Conservation (phyloP, 2,329 filamentous ascomycete species). For the Aspergillus fructus region DNA sequence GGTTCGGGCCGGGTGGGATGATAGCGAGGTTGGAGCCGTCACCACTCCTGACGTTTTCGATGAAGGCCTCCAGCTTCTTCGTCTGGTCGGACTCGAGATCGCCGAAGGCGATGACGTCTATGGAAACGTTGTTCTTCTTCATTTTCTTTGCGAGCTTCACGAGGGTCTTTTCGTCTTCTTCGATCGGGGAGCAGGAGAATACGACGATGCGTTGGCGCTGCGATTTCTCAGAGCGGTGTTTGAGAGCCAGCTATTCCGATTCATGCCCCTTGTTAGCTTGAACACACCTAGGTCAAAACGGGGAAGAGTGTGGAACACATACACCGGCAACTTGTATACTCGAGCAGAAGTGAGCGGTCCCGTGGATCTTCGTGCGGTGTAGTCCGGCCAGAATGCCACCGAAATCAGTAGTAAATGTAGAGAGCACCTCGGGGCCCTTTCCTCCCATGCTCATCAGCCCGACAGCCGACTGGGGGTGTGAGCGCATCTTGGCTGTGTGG, state of each 20-base stretch:
- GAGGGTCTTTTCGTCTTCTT: conserved; percentile 84
- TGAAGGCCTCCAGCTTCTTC: conserved; percentile 88
- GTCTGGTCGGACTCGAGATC: conserved; percentile 87
- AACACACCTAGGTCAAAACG: background rate
- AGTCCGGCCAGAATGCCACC: conserved; percentile 92
- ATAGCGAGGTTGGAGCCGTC: conserved; percentile 90
- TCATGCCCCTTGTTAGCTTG: conserved; percentile 11
- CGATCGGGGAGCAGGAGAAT: conserved; percentile 90
- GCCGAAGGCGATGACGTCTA: conserved; percentile 94
- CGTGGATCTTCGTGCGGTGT: conserved; percentile 91
- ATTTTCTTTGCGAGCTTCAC: conserved; percentile 92
- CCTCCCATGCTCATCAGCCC: conserved; percentile 99
- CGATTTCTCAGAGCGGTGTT: conserved; percentile 96
- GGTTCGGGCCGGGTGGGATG: conserved; percentile 84
- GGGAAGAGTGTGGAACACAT: conserved; percentile 41
- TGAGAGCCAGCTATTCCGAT: conserved; percentile 75
- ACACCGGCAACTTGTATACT: conserved; percentile 94
- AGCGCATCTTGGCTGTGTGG: conserved; percentile 92
- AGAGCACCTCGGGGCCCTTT: conserved; percentile 93
- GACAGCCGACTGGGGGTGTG: conserved; percentile 94
- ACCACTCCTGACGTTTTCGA: conserved; percentile 85
- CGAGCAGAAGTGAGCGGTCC: conserved; percentile 82
- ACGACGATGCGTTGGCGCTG: conserved; percentile 96
- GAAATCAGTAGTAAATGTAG: conserved; percentile 92
- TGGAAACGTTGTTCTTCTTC: conserved; percentile 94